Percentiles rank a stretch among this genome's conserved stretches.
These are phyloP conservation scores for Solanum medicagineum DNA, from an alignment of 257 asterid genomes.

Conservation along the genomic window DNA sequence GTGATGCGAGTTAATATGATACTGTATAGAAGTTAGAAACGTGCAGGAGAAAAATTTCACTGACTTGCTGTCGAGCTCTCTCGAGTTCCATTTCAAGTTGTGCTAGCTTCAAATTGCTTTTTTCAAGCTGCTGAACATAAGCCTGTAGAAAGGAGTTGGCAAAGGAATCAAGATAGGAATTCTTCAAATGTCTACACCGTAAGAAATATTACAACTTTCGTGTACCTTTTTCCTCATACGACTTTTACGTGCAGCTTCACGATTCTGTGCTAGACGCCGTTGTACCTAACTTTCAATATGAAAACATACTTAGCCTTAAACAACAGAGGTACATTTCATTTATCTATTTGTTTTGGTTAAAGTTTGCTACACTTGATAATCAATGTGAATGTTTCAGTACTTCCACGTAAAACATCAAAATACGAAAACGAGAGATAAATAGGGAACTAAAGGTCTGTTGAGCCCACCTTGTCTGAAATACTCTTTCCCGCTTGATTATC, in stretches of 20 bases:
- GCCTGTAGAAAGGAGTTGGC: constrained; percentile 29
- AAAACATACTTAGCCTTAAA: background rate
- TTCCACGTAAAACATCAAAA: background rate
- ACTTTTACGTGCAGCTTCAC: constrained; percentile 92
- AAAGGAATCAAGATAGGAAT: background rate
- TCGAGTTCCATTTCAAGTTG: constrained; percentile 76
- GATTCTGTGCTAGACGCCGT: constrained; percentile 84
- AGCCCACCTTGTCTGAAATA: background rate
- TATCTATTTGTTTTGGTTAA: background rate
- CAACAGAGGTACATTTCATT: background rate
- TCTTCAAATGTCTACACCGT: background rate
- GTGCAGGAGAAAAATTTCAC: background rate
- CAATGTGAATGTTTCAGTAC: background rate
- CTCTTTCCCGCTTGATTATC: constrained; percentile 5
- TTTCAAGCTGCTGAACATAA: constrained; percentile 79
- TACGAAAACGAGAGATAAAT: background rate
- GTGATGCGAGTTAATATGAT: background rate
- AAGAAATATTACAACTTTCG: background rate
- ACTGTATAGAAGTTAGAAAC: background rate
- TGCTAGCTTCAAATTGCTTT: constrained; percentile 78
- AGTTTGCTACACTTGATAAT: background rate
- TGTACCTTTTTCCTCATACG: constrained; percentile 78
- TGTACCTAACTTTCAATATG: constrained; percentile 35
- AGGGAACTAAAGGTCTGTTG: background rate
- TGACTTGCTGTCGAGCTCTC: constrained; percentile 70